phyloP scores from a whole-genome alignment of 805 yeast genomes.

The Suhomyces sp. region DNA sequence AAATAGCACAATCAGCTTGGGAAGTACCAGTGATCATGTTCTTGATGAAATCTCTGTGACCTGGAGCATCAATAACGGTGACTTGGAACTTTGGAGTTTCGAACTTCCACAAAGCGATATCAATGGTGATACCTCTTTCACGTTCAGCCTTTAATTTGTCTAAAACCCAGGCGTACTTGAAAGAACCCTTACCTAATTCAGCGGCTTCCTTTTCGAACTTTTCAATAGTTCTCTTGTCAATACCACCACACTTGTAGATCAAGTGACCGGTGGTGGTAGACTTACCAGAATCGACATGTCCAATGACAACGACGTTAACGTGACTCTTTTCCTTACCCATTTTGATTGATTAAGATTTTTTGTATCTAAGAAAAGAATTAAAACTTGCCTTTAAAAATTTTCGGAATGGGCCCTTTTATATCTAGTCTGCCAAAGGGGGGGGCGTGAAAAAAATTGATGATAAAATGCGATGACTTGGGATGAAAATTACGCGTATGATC shows the following conservation, averaged over 20 bases:
- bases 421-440: slow-evolving; percentile 3
- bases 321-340: slow-evolving; percentile 95
- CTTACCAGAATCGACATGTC: slow-evolving; percentile 98
- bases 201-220: slow-evolving; percentile 98
- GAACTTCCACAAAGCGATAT: slow-evolving; percentile 90
- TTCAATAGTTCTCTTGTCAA: slow-evolving; percentile 97
- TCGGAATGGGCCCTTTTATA: slow-evolving; percentile 4
- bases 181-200: slow-evolving; percentile 95
- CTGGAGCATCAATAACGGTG: slow-evolving; percentile 93
- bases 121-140: slow-evolving; percentile 96
- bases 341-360: no score
- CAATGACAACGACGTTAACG: slow-evolving; percentile 99
- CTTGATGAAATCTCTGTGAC: slow-evolving; percentile 95
- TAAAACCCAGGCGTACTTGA: slow-evolving; percentile 97
- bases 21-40: slow-evolving; percentile 95
- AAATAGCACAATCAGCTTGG: slow-evolving; percentile 89
- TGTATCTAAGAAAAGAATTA: no score
- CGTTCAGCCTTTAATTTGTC: slow-evolving; percentile 96
- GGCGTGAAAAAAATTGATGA: slow-evolving; percentile 6
- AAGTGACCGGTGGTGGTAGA: slow-evolving; percentile 99
- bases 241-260: slow-evolving; percentile 99
- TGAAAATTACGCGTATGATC: slow-evolving; percentile 1
- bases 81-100: slow-evolving; percentile 87
- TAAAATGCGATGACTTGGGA: slow-evolving; percentile 6
- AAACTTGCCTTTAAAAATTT: no score